Evolutionary conservation across 371 early-diverging fungal genomes (phyloP), one percentile per base, ranked within the genome.

Genomic region (Apophysomyces sp.): DNA sequence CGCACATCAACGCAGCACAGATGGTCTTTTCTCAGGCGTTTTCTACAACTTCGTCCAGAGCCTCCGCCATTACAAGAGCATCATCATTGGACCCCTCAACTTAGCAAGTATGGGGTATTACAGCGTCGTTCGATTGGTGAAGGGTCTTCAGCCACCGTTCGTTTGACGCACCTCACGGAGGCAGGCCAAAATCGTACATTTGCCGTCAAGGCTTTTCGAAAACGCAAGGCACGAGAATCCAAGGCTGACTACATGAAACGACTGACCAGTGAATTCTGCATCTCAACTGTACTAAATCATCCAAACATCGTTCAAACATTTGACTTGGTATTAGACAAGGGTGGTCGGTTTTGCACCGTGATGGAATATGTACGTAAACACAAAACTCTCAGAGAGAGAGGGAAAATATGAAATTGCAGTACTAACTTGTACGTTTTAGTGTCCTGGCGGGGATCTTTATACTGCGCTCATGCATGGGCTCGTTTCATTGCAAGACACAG

Each of bases 121-220:
- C 49, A 44, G 11, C 21, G 49, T 21, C 21, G 9, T 3, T 18
- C 49, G 31, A 62, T 62, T 27, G 62, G 62, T 52, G 40, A 31
- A 27, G 62, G 62, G 27, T 37, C 62, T 0, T 62, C 55, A 32
- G 62, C 62, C 24, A 39, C 55, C 32, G 62, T 62, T 1, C 62
- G 62, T 3, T 29, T 62, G 21, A 21, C 49, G 6, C 49, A 44
- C 21, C 21, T 44, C 9, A 44, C 49, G 7, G 49, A 44, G 49
- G 21, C 8, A 21, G 49, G 49, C 6, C 26, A 44, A 21, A n/a
- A 21, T 5, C 55, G 41, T 13, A 16, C 57, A 16, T 37, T 32
- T n/a, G 97, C 96, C 2, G 87, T 96, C 69, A 97, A 97, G 66
- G 92, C 93, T 58, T 97, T 96, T 75, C 85, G 95, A 68, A 93